phyloP scores from a whole-genome alignment of 2,329 filamentous ascomycete species.

The Aspergillus sp. region DNA sequence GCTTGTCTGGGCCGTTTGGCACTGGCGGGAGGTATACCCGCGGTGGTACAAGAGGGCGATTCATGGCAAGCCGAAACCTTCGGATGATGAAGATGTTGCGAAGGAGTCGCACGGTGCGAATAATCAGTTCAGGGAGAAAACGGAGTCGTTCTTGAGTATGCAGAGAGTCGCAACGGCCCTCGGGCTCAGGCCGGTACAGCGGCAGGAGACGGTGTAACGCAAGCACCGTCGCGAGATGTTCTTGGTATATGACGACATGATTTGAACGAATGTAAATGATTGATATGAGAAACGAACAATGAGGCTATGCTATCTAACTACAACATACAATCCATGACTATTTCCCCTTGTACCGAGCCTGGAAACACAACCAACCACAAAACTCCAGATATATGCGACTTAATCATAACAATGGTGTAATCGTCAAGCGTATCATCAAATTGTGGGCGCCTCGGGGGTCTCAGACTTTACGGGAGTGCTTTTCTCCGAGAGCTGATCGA shows the following conservation, averaged over 20 bases:
- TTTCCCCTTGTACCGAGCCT: not conserved
- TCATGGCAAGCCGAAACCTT: not conserved
- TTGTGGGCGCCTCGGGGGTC: not conserved
- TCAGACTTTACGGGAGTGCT: not conserved
- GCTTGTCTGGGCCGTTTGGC: conserved; percentile 30
- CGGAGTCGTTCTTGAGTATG: not conserved
- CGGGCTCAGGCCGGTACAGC: not conserved
- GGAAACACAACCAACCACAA: conserved; percentile 1
- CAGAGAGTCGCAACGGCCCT: not conserved
- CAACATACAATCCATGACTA: not conserved
- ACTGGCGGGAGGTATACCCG: conserved; percentile 11
- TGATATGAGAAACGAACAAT: conserved; percentile 2
- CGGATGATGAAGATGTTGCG: not conserved
- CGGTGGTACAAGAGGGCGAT: not conserved
- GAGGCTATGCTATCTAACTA: conserved; percentile 1
- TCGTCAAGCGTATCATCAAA: conserved; percentile 20
- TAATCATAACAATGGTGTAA: not conserved
- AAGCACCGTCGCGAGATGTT: not conserved
- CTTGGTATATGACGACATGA: not conserved
- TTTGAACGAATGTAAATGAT: not conserved
- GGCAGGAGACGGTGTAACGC: conserved; percentile 5
- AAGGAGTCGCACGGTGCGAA: not conserved
- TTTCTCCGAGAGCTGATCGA: conserved; percentile 1
- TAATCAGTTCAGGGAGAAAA: not conserved
- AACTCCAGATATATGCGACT: conserved; percentile 3